phyloP scores from a whole-genome alignment of 208 protist genomes.

The Angomonas deanei region DNA sequence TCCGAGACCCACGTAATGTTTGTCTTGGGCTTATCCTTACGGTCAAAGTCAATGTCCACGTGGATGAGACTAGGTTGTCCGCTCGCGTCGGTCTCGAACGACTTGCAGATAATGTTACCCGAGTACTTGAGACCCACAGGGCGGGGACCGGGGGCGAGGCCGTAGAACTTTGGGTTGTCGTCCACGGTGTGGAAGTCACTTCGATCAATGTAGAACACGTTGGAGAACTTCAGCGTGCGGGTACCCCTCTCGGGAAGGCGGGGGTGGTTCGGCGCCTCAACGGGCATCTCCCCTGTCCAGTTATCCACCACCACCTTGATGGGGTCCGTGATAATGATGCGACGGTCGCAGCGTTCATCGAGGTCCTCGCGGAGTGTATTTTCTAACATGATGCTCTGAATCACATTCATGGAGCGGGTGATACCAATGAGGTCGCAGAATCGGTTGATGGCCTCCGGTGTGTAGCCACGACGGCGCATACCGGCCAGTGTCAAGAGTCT shows the following conservation, averaged over 20 bases:
- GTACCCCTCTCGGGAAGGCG: conserved; percentile 72
- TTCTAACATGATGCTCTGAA: conserved; percentile 94
- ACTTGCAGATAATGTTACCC: conserved; percentile 81
- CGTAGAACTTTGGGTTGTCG: conserved; percentile 85
- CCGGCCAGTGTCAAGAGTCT: conserved; percentile 95
- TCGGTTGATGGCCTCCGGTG: conserved; percentile 94
- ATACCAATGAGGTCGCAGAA: conserved; percentile 96
- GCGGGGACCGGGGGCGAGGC: conserved; percentile 72
- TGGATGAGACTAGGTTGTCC: conserved; percentile 68
- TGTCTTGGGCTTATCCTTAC: conserved; percentile 82
- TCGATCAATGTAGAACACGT: conserved; percentile 96
- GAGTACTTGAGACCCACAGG: conserved; percentile 85
- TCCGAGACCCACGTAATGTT: conserved; percentile 90
- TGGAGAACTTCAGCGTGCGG: conserved; percentile 84
- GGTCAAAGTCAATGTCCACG: conserved; percentile 83
- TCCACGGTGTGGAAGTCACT: conserved; percentile 93
- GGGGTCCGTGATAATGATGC: conserved; percentile 93
- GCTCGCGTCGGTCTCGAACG: conserved; percentile 61
- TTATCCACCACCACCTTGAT: conserved; percentile 95
- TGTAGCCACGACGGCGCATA: conserved; percentile 97
- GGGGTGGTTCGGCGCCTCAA: conserved; percentile 95
- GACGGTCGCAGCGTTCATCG: conserved; percentile 84
- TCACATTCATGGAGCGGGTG: conserved; percentile 89
- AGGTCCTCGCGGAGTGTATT: conserved; percentile 93
- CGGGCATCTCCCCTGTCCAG: conserved; percentile 76